Percentiles rank a stretch among this genome's conserved stretches.
phyloP scores from a whole-genome alignment of 2,329 filamentous ascomycete species.

The Cadophora luteo-olivacea region DNA sequence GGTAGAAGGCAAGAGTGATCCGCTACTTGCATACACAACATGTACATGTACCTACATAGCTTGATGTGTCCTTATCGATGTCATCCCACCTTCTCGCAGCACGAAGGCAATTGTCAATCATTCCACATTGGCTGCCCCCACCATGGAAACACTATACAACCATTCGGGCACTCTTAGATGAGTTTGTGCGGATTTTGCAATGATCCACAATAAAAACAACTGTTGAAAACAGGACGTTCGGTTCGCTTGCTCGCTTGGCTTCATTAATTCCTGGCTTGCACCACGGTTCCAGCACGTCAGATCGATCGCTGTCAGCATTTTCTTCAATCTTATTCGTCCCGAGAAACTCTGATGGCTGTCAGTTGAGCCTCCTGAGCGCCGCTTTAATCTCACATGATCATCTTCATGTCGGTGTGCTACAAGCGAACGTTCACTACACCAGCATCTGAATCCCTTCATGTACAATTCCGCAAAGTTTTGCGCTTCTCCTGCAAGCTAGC shows the following conservation, averaged over 20 bases:
- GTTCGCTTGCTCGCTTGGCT: background rate
- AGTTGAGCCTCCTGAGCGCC: slow-evolving; percentile 20
- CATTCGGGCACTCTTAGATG: background rate
- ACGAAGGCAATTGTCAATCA: background rate
- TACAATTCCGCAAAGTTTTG: slow-evolving; percentile 16
- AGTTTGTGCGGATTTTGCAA: background rate
- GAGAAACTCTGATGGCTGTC: slow-evolving; percentile 2
- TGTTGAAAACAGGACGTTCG: too few relatives aligned
- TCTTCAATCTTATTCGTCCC: slow-evolving; percentile 9
- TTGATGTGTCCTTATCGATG: background rate
- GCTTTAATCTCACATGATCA: slow-evolving; percentile 25
- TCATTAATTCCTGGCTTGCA: background rate
- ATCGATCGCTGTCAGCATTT: slow-evolving; percentile 6
- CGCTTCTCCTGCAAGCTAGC: background rate
- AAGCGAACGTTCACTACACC: slow-evolving; percentile 14
- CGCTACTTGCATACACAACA: background rate
- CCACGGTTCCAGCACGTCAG: background rate
- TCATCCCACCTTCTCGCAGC: background rate
- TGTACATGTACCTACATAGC: background rate
- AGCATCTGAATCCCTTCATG: slow-evolving; percentile 18
- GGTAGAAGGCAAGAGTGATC: background rate
- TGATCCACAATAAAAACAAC: background rate
- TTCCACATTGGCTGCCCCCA: too few relatives aligned
- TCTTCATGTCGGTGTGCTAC: slow-evolving; percentile 5
- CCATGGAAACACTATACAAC: background rate